These are phyloP conservation scores for Posidonia oceanica DNA, from an alignment of 116 monocot genomes.

Conservation along the genomic window DNA sequence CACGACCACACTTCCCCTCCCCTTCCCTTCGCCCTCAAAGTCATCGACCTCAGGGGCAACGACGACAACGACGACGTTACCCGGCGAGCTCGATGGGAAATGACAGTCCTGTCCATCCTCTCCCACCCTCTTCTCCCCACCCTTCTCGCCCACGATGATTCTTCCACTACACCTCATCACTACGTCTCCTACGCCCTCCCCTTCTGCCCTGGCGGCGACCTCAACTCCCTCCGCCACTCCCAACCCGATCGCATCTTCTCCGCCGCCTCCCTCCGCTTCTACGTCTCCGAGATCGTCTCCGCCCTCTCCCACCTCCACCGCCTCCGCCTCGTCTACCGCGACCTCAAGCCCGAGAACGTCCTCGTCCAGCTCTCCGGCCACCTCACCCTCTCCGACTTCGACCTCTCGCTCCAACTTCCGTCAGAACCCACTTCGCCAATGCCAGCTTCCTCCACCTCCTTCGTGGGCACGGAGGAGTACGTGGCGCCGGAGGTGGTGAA, in stretches of 20 bases:
- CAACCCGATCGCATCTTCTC: conserved; percentile 39
- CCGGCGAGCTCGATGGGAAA: conserved; percentile 49
- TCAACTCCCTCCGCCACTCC: conserved; percentile 29
- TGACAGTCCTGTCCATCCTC: conserved; percentile 35
- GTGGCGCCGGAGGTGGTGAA: conserved; percentile 81
- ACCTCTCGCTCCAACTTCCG: conserved; percentile 23
- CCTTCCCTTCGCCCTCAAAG: conserved; percentile 47
- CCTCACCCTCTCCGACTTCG: conserved; percentile 43
- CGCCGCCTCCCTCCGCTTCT: conserved; percentile 29
- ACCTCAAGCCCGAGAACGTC: conserved; percentile 71
- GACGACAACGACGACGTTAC: conserved; percentile 18
- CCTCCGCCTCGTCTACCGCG: conserved; percentile 44
- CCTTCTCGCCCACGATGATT: conserved; percentile 38
- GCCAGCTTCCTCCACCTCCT: conserved; percentile 21
- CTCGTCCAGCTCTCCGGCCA: conserved; percentile 49
- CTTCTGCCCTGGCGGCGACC: conserved; percentile 47
- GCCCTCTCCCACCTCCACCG: conserved; percentile 41
- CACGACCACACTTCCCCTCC: not conserved
- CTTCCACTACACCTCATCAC: conserved; percentile 9
- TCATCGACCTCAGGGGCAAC: conserved; percentile 34
- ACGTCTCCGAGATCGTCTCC: conserved; percentile 28
- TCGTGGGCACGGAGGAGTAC: conserved; percentile 99
- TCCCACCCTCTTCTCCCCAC: conserved; percentile 38
- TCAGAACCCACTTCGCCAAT: not conserved
- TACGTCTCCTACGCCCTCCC: conserved; percentile 50